Base-by-base conservation (phyloP, 2,329 filamentous ascomycete species). In the Arthrocladium fulminans region DNA sequence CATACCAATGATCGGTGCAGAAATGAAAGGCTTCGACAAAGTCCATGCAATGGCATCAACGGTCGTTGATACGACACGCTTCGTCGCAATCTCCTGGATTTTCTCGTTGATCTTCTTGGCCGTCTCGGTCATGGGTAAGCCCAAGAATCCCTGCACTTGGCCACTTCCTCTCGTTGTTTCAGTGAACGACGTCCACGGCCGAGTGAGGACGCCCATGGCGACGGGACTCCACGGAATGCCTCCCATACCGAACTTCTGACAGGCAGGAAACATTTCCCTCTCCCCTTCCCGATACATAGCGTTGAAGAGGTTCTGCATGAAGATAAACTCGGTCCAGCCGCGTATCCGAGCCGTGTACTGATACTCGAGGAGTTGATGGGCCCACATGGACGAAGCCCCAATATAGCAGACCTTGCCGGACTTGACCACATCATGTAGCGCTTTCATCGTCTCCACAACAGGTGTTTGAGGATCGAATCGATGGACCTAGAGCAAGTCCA, bases 281-380 rank as follows among this genome's bases (percentile, higher is more conserved):
- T 73, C 63, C 59, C 77, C 79, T 57, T 84, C 81, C 2, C 81
- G 72, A 59, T 81, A 80, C 2, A 76, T 25, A 13, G 41, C 41
- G 52, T 77, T 79, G 59, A 80, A 73, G 37, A 73, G 71, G 22
- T 75, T 75, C 47, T 80, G 77, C 77, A 81, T 80, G 1, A 66
- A 71, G 51, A 80, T 66, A 56, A 81, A 81, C 59, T 79, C 75
- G 13, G 74, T 77, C 77, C 76, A 81, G 22, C 75, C 72, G 41
- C 77, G 58, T 60, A 72, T 71, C 52, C 77, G 71, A 10, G 79
- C 78, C 13, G 67, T 67, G 54, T 46, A 46, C 17, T 44, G 41
- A 23, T 17, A 60, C 24, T 61, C 57, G 15, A 60, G 46, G 7
- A 61, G 52, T 39, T 61, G 59, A 23, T 61, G 58, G 3, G 61